Evolutionary conservation across 2,329 filamentous ascomycete species (phyloP), one percentile per base, ranked within the genome.

Genomic region (Cordyceps fumosorosea): DNA sequence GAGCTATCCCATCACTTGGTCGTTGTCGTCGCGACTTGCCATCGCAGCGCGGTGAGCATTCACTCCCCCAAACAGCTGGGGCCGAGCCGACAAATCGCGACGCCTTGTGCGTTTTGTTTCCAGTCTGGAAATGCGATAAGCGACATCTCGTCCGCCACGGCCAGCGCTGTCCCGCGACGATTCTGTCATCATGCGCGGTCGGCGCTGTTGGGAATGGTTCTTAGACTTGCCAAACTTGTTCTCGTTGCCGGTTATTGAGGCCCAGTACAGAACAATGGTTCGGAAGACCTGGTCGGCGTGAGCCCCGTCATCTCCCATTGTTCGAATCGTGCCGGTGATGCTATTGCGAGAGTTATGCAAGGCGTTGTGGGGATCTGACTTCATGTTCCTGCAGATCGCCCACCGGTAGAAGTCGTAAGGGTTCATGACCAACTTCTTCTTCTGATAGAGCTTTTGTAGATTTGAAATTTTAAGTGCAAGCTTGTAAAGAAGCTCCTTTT

Each of bases 371-470:
- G 56, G 52, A 22, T 50, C 42, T 1, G 51, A 24, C 2, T 50
- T 50, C 3, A 62, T 20, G 20, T 40, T 62, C 44, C 51, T 62
- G 44, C 51, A 62, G 26, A 62, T 37, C 2, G 18, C 44, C 53
- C 24, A 77, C 20, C 75, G 68, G 47, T 76, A 65, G 55, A 77
- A 77, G 63, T 76, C 71, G 60, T 70, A 74, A 0, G 75, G 72
- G 8, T 74, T 70, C 75, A 77, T 77, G 0, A 40, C 26, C 1
- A 77, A 65, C 26, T 72, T 60, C 5, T 67, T 63, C 6, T 54
- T 64, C 1, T 64, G 52, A 4, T 66, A 62, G 0, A 77, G 65
- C 5, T 68, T 62, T 6, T 66, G 60, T 1, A 77, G 64, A 18
- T 75, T 73, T 0, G 69, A 68, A 4, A 77, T 61, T 34, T 73